Evolutionary conservation across 495 filamentous ascomycete species (phyloP).

Genomic region (Daldinia caldariorum): DNA sequence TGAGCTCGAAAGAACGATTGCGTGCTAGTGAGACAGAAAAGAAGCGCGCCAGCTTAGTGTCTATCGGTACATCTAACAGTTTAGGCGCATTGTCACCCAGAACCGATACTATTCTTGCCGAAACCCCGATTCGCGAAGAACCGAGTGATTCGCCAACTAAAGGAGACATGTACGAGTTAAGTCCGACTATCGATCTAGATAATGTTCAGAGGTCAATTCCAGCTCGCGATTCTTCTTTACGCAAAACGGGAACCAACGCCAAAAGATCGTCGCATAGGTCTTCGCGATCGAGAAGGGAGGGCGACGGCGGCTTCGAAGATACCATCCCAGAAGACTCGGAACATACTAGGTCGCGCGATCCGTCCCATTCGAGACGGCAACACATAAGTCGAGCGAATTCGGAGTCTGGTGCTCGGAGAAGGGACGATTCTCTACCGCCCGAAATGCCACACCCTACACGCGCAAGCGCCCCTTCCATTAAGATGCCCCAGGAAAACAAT

Average conservation of each 20-base stretch:
- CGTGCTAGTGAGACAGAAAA: slow-evolving; percentile 63
- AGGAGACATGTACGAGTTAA: slow-evolving; percentile 29
- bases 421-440: slow-evolving; percentile 40
- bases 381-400: slow-evolving; percentile 38
- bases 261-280: slow-evolving; percentile 55
- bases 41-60: slow-evolving; percentile 56
- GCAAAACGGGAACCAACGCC: slow-evolving; percentile 60
- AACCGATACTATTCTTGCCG: slow-evolving; percentile 60
- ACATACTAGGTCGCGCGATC: slow-evolving; percentile 44
- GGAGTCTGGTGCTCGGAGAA: slow-evolving; percentile 32
- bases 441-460: slow-evolving; percentile 39
- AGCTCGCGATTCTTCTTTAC: slow-evolving; percentile 72
- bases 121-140: slow-evolving; percentile 64
- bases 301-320: slow-evolving; percentile 46
- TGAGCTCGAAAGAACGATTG: slow-evolving; percentile 67
- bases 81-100: slow-evolving; percentile 49
- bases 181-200: slow-evolving; percentile 30
- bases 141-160: slow-evolving; percentile 48
- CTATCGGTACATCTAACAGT: slow-evolving; percentile 46
- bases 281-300: slow-evolving; percentile 53
- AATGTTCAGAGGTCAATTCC: slow-evolving; percentile 64
- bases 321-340: slow-evolving; percentile 47
- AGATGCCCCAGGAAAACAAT: slow-evolving; percentile 31
- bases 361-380: slow-evolving; percentile 46
- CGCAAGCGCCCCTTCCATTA: slow-evolving; percentile 16